Evolutionary conservation across 2,329 filamentous ascomycete species (phyloP), one percentile per base, ranked within the genome.

Genomic region (Fusarium sp.): DNA sequence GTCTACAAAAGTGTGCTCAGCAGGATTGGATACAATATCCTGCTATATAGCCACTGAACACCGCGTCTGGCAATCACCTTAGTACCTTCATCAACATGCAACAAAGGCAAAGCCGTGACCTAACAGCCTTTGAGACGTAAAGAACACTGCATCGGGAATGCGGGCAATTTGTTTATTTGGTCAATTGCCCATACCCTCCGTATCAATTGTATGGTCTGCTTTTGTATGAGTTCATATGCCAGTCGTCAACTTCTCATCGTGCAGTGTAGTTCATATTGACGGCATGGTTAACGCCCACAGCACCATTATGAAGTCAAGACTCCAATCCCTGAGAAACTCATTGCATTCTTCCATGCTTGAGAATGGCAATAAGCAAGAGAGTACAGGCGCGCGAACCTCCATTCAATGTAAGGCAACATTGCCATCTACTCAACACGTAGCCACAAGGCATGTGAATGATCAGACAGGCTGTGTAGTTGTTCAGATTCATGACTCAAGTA

Each of bases 281-380:
- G 11, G 10, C 2, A n/a, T 8, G n/a, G 9, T 8, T 13, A 8
- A 10, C 22, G 15, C 16, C 5, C 11, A 7, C 10, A 9, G 5
- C 30, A 18, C 20, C 8, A 5, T 24, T 12, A 25, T 22, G 11
- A 8, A 10, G 16, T 25, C 11, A 25, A 8, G 5, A 8, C 5
- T 25, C 12, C 4, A 6, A 16, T 1, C 7, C 10, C 16, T 9
- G 8, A 1, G 20, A 13, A 12, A 15, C 22, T n/a, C 9, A 4
- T 6, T 16, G n/a, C 30, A 4, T 11, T 38, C 15, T 6, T 15
- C 5, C 15, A 38, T 22, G 8, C 1, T 20, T n/a, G 12, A 25
- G 5, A 12, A 16, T 18, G 15, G 16, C 16, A 13, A n/a, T n/a
- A 5, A 15, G 2, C 13, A 5, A 16, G 10, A 9, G 22, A 18